These are phyloP conservation scores for Sicyos baderoa DNA, from an alignment of 306 rosid species.

Conservation along the genomic window DNA sequence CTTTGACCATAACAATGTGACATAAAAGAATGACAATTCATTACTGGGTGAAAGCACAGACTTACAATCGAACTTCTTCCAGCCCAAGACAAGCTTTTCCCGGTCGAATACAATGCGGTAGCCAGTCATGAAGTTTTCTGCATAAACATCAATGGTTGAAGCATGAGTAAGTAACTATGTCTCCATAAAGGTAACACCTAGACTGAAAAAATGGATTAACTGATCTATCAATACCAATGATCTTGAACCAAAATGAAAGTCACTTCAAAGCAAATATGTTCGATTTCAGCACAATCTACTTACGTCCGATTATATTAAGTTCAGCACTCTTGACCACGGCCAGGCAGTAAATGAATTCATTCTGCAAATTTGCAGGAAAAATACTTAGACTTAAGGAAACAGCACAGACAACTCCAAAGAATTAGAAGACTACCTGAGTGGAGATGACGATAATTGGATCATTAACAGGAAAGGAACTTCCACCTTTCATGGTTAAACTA, in stretches of 20 bases:
- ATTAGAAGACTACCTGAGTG: conserved; percentile 41
- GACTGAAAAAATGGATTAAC: neutral
- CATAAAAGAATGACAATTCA: conserved; percentile 8
- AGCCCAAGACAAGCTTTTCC: conserved; percentile 67
- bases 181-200: conserved; percentile 14
- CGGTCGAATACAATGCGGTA: conserved; percentile 79
- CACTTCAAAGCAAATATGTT: conserved; percentile 13
- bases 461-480: conserved; percentile 56
- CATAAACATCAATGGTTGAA: conserved; percentile 26
- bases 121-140: conserved; percentile 96
- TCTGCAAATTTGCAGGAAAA: conserved; percentile 40
- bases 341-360: conserved; percentile 70
- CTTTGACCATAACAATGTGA: neutral
- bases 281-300: conserved; percentile 34
- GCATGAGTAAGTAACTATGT: conserved; percentile 8
- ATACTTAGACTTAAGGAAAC: conserved; percentile 23
- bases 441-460: conserved; percentile 80
- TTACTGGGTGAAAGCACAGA: conserved; percentile 22
- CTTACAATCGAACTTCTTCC: conserved; percentile 82
- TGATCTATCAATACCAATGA: conserved; percentile 5
- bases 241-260: conserved; percentile 7
- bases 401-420: conserved; percentile 13
- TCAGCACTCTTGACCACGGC: conserved; percentile 73
- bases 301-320: conserved; percentile 80
- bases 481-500: conserved; percentile 77